Percentiles rank a stretch among this genome's conserved stretches.
Evolutionary conservation across 2,329 filamentous ascomycete species (phyloP).

Genomic region (Pseudogymnoascus sp.): DNA sequence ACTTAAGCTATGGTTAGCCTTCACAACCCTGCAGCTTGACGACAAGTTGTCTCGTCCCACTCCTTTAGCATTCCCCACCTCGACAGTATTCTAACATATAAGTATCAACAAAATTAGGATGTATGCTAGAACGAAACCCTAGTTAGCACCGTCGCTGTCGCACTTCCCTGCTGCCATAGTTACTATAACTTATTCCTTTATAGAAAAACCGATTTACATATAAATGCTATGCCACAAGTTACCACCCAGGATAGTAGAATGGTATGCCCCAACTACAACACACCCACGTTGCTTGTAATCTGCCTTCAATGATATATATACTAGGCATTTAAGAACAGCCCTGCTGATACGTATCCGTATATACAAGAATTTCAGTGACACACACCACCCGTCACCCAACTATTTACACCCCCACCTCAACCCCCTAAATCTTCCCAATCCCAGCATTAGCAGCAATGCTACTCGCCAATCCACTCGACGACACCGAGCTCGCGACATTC

Average conservation of each 20-base stretch:
- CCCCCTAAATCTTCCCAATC: slow-evolving; percentile 23
- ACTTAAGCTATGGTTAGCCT: too few species aligned
- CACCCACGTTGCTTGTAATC: background rate
- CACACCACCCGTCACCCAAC: background rate
- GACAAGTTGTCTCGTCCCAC: too few species aligned
- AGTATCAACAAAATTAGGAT: too few species aligned
- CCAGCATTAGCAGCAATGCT: slow-evolving; percentile 31
- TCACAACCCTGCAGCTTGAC: too few species aligned
- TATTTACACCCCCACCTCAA: background rate
- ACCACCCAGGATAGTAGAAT: background rate
- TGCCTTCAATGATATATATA: background rate
- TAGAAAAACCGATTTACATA: too few species aligned
- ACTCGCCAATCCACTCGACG: slow-evolving; percentile 25
- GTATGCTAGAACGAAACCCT: too few species aligned
- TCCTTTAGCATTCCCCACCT: too few species aligned
- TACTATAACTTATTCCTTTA: too few species aligned
- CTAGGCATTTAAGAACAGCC: background rate
- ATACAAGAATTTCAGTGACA: background rate
- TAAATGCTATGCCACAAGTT: background rate
- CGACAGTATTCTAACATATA: too few species aligned
- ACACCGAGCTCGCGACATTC: slow-evolving; percentile 26
- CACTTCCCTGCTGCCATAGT: too few species aligned
- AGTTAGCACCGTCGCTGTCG: too few species aligned
- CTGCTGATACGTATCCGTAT: background rate
- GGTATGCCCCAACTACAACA: background rate